A percentile compares a stretch with the other conserved stretches of the same genome.
Evolutionary conservation across 192 early-diverging fungal genomes (phyloP).

Genomic region (Pilaira anomala): DNA sequence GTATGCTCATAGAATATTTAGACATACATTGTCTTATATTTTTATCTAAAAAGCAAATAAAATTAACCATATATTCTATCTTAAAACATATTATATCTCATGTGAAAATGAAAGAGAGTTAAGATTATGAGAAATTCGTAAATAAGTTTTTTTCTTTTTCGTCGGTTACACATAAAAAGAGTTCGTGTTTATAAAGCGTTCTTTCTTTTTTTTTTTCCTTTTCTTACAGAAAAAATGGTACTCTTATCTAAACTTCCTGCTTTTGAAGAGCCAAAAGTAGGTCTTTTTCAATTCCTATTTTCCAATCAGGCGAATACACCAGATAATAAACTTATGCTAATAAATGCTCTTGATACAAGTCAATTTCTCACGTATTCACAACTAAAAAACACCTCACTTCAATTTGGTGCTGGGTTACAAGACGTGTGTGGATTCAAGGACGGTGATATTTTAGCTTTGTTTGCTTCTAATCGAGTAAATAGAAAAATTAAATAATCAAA

Average conservation of each 20-base stretch:
- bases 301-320: constrained; percentile 34
- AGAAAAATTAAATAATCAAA: no score
- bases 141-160: no score
- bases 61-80: no score
- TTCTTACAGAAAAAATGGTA: constrained; percentile 21
- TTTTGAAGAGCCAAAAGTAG: constrained; percentile 40
- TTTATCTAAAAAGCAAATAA: no score
- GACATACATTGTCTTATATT: no score
- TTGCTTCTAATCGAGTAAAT: constrained; percentile 31
- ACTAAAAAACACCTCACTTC: constrained; percentile 6
- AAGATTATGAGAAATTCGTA: no score
- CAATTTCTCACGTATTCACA: constrained; percentile 41
- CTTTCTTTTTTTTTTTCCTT: neutral
- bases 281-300: constrained; percentile 40
- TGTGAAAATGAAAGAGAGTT: no score
- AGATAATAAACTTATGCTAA: constrained; percentile 39
- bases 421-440: constrained; percentile 23
- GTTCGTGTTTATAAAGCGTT: no score
- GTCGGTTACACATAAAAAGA: no score
- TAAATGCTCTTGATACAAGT: constrained; percentile 35
- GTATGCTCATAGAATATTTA: no score
- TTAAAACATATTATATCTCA: no score
- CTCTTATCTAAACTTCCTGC: constrained; percentile 37
- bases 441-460: constrained; percentile 27
- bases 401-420: constrained; percentile 35